A percentile compares a stretch with the other conserved stretches of the same genome.
These are phyloP conservation scores for Trichoderma sp. DNA, from an alignment of 2,329 filamentous ascomycete species.

Conservation along the genomic window DNA sequence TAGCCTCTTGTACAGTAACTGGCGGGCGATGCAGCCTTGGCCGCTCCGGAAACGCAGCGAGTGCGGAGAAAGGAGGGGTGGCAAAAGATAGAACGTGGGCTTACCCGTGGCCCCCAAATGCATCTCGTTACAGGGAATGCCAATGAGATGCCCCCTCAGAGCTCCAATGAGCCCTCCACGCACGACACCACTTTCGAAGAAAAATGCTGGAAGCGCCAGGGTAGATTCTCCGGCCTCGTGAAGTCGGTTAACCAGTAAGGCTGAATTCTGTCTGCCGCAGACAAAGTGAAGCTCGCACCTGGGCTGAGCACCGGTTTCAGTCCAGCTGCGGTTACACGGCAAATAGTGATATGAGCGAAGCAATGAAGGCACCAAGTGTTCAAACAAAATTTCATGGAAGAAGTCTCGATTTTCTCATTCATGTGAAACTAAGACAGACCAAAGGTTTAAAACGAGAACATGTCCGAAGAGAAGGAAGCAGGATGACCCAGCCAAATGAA, in stretches of 20 bases:
- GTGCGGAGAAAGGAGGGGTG: background rate
- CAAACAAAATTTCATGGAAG: background rate
- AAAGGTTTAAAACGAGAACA: background rate
- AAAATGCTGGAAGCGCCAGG: background rate
- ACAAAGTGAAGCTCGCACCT: background rate
- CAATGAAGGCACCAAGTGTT: background rate
- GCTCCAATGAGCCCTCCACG: background rate
- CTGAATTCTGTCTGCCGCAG: background rate
- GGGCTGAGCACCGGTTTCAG: background rate
- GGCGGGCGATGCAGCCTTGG: background rate
- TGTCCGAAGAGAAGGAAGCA: background rate
- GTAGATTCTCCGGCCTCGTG: background rate
- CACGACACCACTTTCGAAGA: background rate
- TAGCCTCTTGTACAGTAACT: background rate
- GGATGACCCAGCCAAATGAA: background rate
- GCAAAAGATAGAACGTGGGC: background rate
- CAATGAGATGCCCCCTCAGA: background rate
- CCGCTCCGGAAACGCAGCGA: conserved; percentile 1
- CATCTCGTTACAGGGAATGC: background rate
- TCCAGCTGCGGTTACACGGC: background rate
- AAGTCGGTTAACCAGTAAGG: background rate
- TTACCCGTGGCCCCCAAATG: conserved; percentile 1
- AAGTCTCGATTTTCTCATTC: background rate
- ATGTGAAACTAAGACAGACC: background rate
- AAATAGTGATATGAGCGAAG: background rate